Base-by-base conservation (phyloP, 352 stramenopile genomes). In the Phytophthora niederhauseri region DNA sequence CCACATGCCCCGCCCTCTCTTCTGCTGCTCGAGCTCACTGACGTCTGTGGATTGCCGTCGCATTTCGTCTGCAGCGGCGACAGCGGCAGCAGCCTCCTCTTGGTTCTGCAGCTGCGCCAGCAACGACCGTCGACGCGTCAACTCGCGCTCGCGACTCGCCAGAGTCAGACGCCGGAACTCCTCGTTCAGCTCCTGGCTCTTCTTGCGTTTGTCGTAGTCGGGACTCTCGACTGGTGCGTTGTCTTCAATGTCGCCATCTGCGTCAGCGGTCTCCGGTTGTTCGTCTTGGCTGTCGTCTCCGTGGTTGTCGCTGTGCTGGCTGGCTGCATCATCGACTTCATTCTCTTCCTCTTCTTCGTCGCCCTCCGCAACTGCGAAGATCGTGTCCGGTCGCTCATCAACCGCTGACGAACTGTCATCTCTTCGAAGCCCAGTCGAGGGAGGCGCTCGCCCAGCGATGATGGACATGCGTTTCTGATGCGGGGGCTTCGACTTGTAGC, bases 401-500 rank as follows among this genome's bases (percentile, higher is more conserved):
- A 43, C 1, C 2, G 2, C 7, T 14, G 30, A 50, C 9, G 34
- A 31, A 12, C 20, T 28, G 9, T 58, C 46, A 22, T 55, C 41
- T 11, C 15, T 34, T 6, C 49, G 36, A 28, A 17, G 15, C 30
- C 6, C 22, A 28, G 11, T 0, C 31, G 8, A 1, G 6, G 54
- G 43, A 52, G 53, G 38, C 43, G 54, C 46, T 12, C 56, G 64
- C 6, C 53, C 64, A n/a, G 49, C 49, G 56, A 86, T 52, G 66
- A 79, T 58, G n/a, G 70, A 76, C 67, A 75, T 58, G 61, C 73
- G 46, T 65, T 65, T 45, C 56, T 63, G 17, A 52, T 30, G 14
- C 15, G 51, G 53, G 3, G 50, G 20, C 20, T 26, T 52, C 19
- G 15, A 22, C 19, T 52, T 70, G 38, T 66, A 76, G 3, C 64